Evolutionary conservation across 2,329 filamentous ascomycete species (phyloP), one percentile per base, ranked within the genome.

Genomic region (Orbilia blumenaviensis): DNA sequence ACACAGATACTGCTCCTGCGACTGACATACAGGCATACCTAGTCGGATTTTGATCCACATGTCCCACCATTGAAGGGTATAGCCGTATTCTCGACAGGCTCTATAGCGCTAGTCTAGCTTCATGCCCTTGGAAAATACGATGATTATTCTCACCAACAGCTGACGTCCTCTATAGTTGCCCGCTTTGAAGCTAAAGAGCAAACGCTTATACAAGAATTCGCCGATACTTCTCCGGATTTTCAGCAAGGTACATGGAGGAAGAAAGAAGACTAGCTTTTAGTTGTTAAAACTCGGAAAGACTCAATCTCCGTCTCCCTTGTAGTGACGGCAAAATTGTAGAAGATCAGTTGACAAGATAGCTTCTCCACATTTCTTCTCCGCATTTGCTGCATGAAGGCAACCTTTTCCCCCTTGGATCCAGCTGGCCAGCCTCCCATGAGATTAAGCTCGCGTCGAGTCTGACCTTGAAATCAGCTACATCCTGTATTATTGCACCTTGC

Each of bases 361-460:
- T 74, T 74, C 69, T 74, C 69, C 69, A 66, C 69, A 74, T 74
- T 52, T 52, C 23, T 56, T 50, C 71, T 75, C 71, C 71, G 63
- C 71, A 68, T 38, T 38, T 42, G 12, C 18, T 32, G 71, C 29
- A 32, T 46, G 18, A 48, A 46, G 34, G 21, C 21, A 41, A 18
- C 14, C 18, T 50, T 63, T 64, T 66, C 60, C 14, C 32, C 64
- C 48, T 38, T 21, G 38, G 42, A n/a, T 27, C 56, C 64, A 68
- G 42, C 18, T 10, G 10, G 18, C 18, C n/a, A 23, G 44, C 34
- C 36, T 38, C 18, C 42, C 41, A 25, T 56, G 34, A 44, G 16
- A 36, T 61, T 16, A 44, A 44, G 34, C 38, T 56, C 52, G 52
- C 21, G 38, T 56, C 52, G 32, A 56, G 52, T 12, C 25, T 12